Evolutionary conservation across 129 eudicot genomes (phyloP).

Genomic region (Artemisia annua): DNA sequence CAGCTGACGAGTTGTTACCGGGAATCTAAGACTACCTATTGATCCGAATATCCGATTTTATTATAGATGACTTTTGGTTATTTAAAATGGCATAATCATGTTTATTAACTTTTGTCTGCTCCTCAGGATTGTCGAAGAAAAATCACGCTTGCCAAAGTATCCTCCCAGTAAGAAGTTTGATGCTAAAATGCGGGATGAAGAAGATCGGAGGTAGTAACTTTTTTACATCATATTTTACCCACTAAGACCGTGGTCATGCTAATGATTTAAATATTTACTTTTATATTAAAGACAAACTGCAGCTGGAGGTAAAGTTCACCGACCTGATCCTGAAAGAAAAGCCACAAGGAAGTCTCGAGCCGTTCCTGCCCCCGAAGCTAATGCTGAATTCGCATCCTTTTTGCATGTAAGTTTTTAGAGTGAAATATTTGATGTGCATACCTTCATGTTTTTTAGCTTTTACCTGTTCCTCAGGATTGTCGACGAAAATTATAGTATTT

Average conservation of each 20-base stretch:
- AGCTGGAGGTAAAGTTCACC: slow-evolving; percentile 66
- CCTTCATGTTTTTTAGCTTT: too few species aligned
- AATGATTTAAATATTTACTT: background rate
- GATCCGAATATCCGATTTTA: background rate
- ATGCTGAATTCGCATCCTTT: slow-evolving; percentile 73
- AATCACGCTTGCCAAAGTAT: slow-evolving; percentile 79
- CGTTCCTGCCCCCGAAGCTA: slow-evolving; percentile 84
- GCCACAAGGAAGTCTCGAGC: slow-evolving; percentile 66
- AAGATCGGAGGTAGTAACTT: slow-evolving; percentile 80
- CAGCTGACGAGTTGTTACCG: too few species aligned
- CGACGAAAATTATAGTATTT: too few species aligned
- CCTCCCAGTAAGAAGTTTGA: slow-evolving; percentile 92
- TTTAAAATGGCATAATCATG: background rate
- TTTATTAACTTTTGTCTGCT: too few species aligned
- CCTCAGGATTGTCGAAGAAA: too few species aligned
- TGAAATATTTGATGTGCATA: too few species aligned
- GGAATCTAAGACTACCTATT: too few species aligned
- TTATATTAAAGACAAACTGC: slow-evolving; percentile 57
- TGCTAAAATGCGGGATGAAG: slow-evolving; percentile 84
- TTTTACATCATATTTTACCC: background rate
- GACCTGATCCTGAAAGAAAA: slow-evolving; percentile 57
- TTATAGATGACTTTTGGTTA: background rate
- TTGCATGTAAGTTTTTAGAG: slow-evolving; percentile 80
- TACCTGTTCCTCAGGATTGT: too few species aligned
- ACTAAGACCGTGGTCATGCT: background rate